Conservation (phyloP, 169 alveolate species). For the Cryptosporidium viatorum region DNA sequence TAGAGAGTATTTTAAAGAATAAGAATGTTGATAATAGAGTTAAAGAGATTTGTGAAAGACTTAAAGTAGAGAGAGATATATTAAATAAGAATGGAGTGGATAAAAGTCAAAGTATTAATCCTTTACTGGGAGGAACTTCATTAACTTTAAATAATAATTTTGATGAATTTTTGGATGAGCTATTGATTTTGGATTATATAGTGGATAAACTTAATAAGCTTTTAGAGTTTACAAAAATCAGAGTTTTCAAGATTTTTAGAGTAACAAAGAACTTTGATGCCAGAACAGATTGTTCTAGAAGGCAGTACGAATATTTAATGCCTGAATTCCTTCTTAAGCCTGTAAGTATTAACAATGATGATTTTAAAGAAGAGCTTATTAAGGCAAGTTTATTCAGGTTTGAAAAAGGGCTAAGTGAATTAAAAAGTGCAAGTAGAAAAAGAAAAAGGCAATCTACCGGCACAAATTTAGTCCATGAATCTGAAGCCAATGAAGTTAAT, state of each 20-base stretch:
- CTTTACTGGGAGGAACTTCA: background rate
- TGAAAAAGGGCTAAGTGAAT: slow-evolving; percentile 8
- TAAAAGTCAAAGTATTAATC: background rate
- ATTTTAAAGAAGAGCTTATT: slow-evolving; percentile 11
- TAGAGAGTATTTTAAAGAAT: background rate
- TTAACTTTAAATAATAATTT: background rate
- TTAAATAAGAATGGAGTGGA: slow-evolving; percentile 15
- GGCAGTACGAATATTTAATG: slow-evolving; percentile 84
- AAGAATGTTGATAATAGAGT: background rate
- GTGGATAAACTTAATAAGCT: slow-evolving; percentile 20
- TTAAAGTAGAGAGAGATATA: slow-evolving; percentile 1
- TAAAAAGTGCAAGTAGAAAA: slow-evolving; percentile 1
- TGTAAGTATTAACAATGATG: slow-evolving; percentile 17
- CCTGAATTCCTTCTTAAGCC: slow-evolving; percentile 79
- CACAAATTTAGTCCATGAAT: slow-evolving; percentile 25
- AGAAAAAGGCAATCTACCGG: background rate
- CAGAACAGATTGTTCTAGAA: slow-evolving; percentile 84
- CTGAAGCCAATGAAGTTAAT: background rate
- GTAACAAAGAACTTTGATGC: slow-evolving; percentile 89
- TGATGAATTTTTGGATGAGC: slow-evolving; percentile 33
- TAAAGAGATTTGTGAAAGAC: background rate
- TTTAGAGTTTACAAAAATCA: slow-evolving; percentile 74
- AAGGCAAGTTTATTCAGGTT: background rate
- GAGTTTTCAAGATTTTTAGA: slow-evolving; percentile 80
- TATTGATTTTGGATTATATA: slow-evolving; percentile 33